Percentiles rank a stretch among this genome's conserved stretches.
Conservation (phyloP, 1,139 yeast species). For the Geotrichum restrictum region DNA sequence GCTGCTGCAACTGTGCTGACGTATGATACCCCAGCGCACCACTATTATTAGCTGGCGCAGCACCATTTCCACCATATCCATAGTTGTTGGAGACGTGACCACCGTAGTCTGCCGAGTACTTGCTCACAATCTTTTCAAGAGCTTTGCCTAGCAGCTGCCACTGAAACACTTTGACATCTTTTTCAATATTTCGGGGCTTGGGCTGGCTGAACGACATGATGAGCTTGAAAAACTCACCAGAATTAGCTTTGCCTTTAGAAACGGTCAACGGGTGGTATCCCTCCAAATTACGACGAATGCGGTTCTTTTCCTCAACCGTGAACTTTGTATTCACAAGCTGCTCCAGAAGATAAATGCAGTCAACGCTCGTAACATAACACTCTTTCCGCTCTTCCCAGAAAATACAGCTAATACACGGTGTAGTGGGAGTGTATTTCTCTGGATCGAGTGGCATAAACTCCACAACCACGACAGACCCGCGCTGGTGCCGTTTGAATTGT, state of each 20-base stretch:
- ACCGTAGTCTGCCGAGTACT: constrained; percentile 45
- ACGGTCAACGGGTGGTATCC: constrained; percentile 62
- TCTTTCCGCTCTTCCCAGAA: constrained; percentile 53
- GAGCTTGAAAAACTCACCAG: constrained; percentile 50
- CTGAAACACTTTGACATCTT: constrained; percentile 64
- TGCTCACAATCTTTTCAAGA: constrained; percentile 56
- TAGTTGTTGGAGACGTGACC: constrained; percentile 16
- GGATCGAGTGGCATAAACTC: constrained; percentile 37
- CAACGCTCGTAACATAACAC: constrained; percentile 62
- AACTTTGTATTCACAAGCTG: constrained; percentile 55
- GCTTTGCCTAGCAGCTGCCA: constrained; percentile 59
- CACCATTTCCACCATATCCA: constrained; percentile 9
- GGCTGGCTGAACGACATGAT: constrained; percentile 66
- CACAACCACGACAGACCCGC: constrained; percentile 37
- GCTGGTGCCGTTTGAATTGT: constrained; percentile 37
- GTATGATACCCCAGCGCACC: constrained; percentile 4
- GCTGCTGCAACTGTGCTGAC: constrained; percentile 21
- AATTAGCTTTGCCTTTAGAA: constrained; percentile 47
- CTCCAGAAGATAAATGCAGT: constrained; percentile 57
- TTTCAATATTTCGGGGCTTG: constrained; percentile 67
- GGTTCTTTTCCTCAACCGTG: constrained; percentile 64
- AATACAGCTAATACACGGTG: constrained; percentile 52
- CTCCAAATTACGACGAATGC: constrained; percentile 65
- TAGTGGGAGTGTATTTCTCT: constrained; percentile 34
- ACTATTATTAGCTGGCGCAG: not conserved